These are phyloP conservation scores for Trichoderma semiorbis DNA, from an alignment of 2,329 filamentous ascomycete species.

Conservation along the genomic window DNA sequence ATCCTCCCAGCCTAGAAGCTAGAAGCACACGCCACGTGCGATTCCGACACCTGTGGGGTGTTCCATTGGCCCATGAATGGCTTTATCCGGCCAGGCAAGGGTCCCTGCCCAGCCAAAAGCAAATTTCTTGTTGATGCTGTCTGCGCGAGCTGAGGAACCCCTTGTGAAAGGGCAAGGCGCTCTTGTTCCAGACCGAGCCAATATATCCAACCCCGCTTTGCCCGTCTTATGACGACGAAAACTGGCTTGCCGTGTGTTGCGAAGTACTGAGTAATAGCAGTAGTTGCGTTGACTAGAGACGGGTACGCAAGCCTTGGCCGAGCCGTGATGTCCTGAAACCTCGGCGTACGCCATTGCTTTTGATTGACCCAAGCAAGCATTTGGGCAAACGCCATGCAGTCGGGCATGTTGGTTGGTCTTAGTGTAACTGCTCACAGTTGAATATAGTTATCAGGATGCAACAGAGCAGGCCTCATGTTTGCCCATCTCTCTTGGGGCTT, in stretches of 20 bases:
- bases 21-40: conserved; percentile 15
- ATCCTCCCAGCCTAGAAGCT: conserved; percentile 13
- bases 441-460: neutral
- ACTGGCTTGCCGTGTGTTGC: neutral
- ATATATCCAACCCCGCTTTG: conserved; percentile 1
- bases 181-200: conserved; percentile 1
- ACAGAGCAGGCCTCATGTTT: neutral
- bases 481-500: neutral
- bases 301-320: neutral
- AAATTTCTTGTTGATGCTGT: neutral
- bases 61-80: conserved; percentile 2
- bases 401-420: neutral
- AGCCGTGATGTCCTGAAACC: neutral
- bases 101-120: neutral
- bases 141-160: neutral
- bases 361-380: neutral
- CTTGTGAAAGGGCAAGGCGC: neutral
- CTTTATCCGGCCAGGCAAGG: conserved; percentile 5
- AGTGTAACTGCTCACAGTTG: neutral
- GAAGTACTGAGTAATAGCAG: neutral
- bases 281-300: neutral
- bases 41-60: conserved; percentile 13
- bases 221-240: neutral
- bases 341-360: neutral
- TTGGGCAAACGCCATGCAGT: neutral